Base-by-base conservation (phyloP, 768 basidiomycete genomes). In the Mycena alexandri region DNA sequence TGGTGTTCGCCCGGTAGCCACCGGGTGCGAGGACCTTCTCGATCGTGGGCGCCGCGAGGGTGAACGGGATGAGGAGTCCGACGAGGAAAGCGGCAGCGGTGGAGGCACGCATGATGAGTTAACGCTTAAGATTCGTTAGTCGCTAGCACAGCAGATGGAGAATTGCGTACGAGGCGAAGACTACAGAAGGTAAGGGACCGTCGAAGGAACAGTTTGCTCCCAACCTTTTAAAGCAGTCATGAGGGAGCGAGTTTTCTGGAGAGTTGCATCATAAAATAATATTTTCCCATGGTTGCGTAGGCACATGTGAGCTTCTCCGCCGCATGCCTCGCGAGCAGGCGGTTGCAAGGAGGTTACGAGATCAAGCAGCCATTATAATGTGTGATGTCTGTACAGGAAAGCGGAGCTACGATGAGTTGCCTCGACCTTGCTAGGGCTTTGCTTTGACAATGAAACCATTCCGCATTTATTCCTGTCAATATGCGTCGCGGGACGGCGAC, bases 61-160 rank as follows among this genome's bases (percentile, higher is more conserved):
- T 51, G 36, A 53, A 43, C n/a, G 48, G 41, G 29, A 50, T 19
- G 10, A 62, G 34, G 22, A 62, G n/a, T 4, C 41, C 61, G 38
- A 43, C 34, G 42, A 62, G 24, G n/a, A 62, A 22, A 13, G 36
- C 21, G 24, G 22, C 51, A 33, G 47, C 34, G 33, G 25, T 17
- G 24, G n/a, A 25, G 36, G 22, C 16, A 21, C 34, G 42, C 61
- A 62, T 62, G 14, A 44, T 36, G 16, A 47, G 21, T 12, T 47
- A 47, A 47, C 38, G 14, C 38, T 11, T 38, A 9, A 3, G 2
- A 38, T 38, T 14, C 5, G 9, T 38, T 11, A 38, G 14, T 38
- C 10, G 38, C 14, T 5, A 38, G 10, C 14, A 14, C n/a, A 38
- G 38, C 38, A 36, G 7, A 38, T 10, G 9, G 14, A 38, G 38